Base-by-base conservation (phyloP, 169 alveolate genomes). In the Eimeria praecox region DNA sequence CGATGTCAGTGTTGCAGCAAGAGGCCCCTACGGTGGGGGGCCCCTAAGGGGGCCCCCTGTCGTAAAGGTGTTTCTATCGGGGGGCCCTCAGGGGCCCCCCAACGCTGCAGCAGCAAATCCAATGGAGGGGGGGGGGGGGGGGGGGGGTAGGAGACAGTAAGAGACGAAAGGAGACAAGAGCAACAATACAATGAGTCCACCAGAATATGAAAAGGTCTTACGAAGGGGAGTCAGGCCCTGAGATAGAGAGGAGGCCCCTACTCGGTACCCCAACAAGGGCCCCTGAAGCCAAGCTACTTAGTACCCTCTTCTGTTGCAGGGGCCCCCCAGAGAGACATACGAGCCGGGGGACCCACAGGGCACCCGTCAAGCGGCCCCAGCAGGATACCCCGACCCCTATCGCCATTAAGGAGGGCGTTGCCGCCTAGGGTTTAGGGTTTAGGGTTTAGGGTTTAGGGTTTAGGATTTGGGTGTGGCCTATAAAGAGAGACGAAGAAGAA, bases 301-400 rank as follows among this genome's bases (percentile, higher is more conserved):
- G 85, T 27, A 12, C 27, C 49, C 85, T 44, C 85, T 49, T 22
- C 49, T n/a, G 85, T 6, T 30, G 85, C 85, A n/a, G 85, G 85
- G 85, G 85, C 49, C 85, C 85, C 85, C 85, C 85, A 35, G 85
- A 18, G 44, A 40, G 85, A 22, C 75, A 64, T 30, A 64, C 35
- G 75, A 33, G 33, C 75, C 75, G 75, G 75, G 75, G 75, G 75
- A 24, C 75, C 75, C 75, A 22, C 75, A 64, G 75, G 75, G 75
- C 40, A 10, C 75, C 75, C 75, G 14, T 9, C 18, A n/a, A 44
- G 9, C 49, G 80, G 33, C 82, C n/a, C 82, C 82, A 6, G 52
- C 44, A n/a, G 46, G 46, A 3, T 30, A 16, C 42, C 2, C 69
- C n/a, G 30, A 27, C 27, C 69, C 69, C 69, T 9, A 14, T 9